phyloP scores from a whole-genome alignment of 1,139 yeast species.

The Scheffersomyces insectosa region DNA sequence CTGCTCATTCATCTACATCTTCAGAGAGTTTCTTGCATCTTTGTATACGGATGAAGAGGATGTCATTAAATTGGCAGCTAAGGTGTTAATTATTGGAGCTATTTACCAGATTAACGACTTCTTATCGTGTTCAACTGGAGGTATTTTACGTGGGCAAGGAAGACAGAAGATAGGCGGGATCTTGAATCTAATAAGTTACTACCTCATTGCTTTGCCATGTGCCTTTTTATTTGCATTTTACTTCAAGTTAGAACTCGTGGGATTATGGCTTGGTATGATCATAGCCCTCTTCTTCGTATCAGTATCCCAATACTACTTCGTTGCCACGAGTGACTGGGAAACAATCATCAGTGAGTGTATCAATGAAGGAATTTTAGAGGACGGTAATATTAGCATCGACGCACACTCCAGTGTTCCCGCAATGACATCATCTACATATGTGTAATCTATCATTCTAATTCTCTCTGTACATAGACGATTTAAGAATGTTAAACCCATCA shows the following conservation, averaged over 20 bases:
- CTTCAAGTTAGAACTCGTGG: conserved; percentile 45
- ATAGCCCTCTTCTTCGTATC: conserved; percentile 53
- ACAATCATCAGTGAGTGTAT: conserved; percentile 45
- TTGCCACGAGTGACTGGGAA: conserved; percentile 58
- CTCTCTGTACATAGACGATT: too few species aligned
- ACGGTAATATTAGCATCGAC: conserved; percentile 30
- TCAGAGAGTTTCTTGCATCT: conserved; percentile 43
- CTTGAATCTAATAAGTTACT: conserved; percentile 57
- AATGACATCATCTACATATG: conserved; percentile 27
- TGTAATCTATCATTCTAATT: conserved; percentile 3
- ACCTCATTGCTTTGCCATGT: conserved; percentile 57
- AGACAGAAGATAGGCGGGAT: conserved; percentile 66
- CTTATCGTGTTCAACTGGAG: conserved; percentile 56
- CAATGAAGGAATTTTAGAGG: conserved; percentile 42
- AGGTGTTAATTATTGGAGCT: conserved; percentile 56
- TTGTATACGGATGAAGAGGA: conserved; percentile 51
- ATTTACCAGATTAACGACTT: conserved; percentile 60
- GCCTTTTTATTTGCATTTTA: conserved; percentile 56
- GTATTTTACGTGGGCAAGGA: conserved; percentile 67
- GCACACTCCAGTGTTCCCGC: conserved; percentile 36
- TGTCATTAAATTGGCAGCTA: conserved; percentile 52
- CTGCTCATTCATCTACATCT: conserved; percentile 35
- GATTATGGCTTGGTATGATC: conserved; percentile 66
- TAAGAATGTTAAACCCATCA: too few species aligned
- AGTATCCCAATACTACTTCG: conserved; percentile 45